Evolutionary conservation across 1,139 yeast genomes (phyloP), one percentile per base, ranked within the genome.

Genomic region (Scheffersomyces parashehatae): DNA sequence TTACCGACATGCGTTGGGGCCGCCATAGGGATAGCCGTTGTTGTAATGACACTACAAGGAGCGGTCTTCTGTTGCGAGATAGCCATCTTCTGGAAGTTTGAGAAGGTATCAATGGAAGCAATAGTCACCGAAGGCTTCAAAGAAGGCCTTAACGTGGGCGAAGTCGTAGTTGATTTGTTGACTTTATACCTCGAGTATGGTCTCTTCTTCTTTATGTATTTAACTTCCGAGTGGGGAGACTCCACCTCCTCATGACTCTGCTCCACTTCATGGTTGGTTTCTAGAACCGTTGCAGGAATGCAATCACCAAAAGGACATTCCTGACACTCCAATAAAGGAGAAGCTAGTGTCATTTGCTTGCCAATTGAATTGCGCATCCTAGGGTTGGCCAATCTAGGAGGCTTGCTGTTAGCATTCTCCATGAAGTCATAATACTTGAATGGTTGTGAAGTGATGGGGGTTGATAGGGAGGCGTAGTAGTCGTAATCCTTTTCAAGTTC

Each of bases 121-220:
- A 62, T 60, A 13, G 63, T 59, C 12, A 63, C 65, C 6, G 56
- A 50, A 2, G 67, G 67, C 44, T 61, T 61, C 42, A 59, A 41
- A 15, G 56, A 49, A 16, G 40, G 44, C 36, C 43, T 31, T 43
- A 33, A 45, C 44, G 37, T 47, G 43, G n/a, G 50, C 37, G 44
- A 41, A 44, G n/a, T 43, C 45, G 34, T 52, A 46, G 33, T 31
- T 29, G 28, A 46, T 47, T 13, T 35, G 34, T 39, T 40, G 29
- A 29, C 29, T 31, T 31, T 31, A 31, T 31, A 31, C n/a, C 20
- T 15, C 7, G 35, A 14, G 7, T 10, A 14, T 26, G 32, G 6
- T 38, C 38, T 15, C 24, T 34, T 36, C 36, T 38, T 34, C 33
- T 26, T 9, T 16, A 12, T 4, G 26, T 20, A 20, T 16, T 31